Base-by-base conservation (phyloP, 1,284 basidiomycete species). In the Phellinidium pouzarii region DNA sequence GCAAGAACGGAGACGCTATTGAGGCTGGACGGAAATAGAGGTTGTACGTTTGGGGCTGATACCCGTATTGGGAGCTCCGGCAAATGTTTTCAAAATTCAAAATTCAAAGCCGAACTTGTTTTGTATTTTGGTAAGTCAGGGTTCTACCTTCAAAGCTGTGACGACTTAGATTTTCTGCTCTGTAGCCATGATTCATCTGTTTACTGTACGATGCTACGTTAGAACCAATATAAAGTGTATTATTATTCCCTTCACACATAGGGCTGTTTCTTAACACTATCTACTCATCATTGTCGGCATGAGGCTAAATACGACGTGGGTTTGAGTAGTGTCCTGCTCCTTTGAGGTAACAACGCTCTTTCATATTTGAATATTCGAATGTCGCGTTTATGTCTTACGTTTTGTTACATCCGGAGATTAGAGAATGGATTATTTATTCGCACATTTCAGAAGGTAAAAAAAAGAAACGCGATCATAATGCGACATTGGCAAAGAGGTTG, bases 1-100 rank as follows among this genome's bases (percentile, higher is more conserved):
- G 93, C 74, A 96, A 95, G 77, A 90, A 88, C 62, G 90, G 87
- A 25, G 91, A 93, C 59, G 85, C 82, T 26, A 79, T 90, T 49
- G 89, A 90, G 60, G 76, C 78, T 29, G 80, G 78, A 54, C 89
- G 87, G 75, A 84, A 84, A 66, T 78, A 53, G 42, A 22, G 37
- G 19, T n/a, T n/a, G 8, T 17, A 3, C 7, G 14, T 20, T 40
- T 29, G 43, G 17, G 11, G 43, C 7, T 8, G 37, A 11, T 40
- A 40, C 14, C 3, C 37, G 11, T 40, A 2, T n/a, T 40, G 14
- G 37, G 37, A 20, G 14, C 37, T 40, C 37, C 8, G 31, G 7
- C 9, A 34, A 34, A 34, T 34, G n/a, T 12, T 44, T 25, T 19
- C 22, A 14, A 14, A 9, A 22, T 42, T 42, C 40, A 14, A 14